Evolutionary conservation across 768 basidiomycete species (phyloP).

Genomic region (Phanerochaete carnosa): DNA sequence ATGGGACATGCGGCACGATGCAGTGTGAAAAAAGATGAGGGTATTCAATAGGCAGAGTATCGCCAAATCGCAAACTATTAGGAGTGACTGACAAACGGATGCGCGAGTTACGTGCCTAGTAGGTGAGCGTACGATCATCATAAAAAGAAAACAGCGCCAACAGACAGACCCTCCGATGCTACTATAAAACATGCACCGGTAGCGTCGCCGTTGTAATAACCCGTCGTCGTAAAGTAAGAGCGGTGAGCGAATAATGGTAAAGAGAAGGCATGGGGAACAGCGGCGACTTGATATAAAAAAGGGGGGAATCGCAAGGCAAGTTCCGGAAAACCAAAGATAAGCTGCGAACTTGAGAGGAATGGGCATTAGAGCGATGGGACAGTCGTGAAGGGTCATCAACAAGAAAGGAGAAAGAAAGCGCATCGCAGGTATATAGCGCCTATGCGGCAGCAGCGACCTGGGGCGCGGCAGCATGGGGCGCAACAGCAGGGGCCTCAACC

Average conservation of each 20-base stretch:
- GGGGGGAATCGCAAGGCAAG: constrained; percentile 26
- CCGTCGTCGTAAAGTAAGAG: constrained; percentile 39
- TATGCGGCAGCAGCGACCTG: constrained; percentile 82
- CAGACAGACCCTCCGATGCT: constrained; percentile 20
- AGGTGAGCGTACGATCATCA: constrained; percentile 51
- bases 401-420: constrained; percentile 35
- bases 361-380: constrained; percentile 23
- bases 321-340: constrained; percentile 18
- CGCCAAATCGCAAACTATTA: constrained; percentile 39
- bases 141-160: constrained; percentile 42
- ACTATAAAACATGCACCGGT: not conserved
- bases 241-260: constrained; percentile 34
- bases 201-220: constrained; percentile 28
- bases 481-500: constrained; percentile 44
- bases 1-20: constrained; percentile 51
- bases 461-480: constrained; percentile 57
- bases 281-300: constrained; percentile 29
- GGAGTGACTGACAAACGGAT: constrained; percentile 46
- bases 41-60: constrained; percentile 17
- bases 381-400: constrained; percentile 29
- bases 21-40: constrained; percentile 44
- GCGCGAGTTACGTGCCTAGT: constrained; percentile 30
- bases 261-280: constrained; percentile 26
- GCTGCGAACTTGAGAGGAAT: constrained; percentile 14
- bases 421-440: constrained; percentile 31